phyloP scores from a whole-genome alignment of 1,284 basidiomycete species.

The Sporisorium exsertum region DNA sequence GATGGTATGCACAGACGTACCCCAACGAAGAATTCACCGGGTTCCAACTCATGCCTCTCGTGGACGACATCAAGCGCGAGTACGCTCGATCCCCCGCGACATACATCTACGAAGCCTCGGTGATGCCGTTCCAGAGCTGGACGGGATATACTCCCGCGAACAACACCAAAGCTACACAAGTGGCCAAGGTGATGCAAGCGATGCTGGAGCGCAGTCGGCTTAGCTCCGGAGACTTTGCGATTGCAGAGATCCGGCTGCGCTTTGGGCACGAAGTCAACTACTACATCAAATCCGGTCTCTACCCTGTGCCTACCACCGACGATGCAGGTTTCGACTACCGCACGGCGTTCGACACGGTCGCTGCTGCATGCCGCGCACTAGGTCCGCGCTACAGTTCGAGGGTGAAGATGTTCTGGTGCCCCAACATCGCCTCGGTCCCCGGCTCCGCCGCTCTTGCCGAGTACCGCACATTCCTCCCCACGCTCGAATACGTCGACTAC shows the following conservation, averaged over 20 bases:
- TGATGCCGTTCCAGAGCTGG: constrained; percentile 46
- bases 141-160: constrained; percentile 20
- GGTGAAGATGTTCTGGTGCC: constrained; percentile 44
- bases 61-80: constrained; percentile 29
- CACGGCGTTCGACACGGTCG: constrained; percentile 29
- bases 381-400: neutral
- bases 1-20: constrained; percentile 47
- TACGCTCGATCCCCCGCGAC: neutral
- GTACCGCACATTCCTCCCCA: constrained; percentile 28
- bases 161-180: constrained; percentile 19
- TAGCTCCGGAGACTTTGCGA: constrained; percentile 4
- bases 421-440: constrained; percentile 37
- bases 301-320: constrained; percentile 14
- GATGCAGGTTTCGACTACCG: constrained; percentile 21
- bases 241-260: constrained; percentile 22
- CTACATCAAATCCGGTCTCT: constrained; percentile 32
- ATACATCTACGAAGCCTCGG: constrained; percentile 32
- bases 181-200: constrained; percentile 19
- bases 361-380: constrained; percentile 17
- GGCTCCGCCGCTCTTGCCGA: constrained; percentile 20
- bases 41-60: constrained; percentile 33
- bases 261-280: constrained; percentile 48
- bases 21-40: constrained; percentile 26
- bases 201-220: constrained; percentile 21
- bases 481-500: constrained; percentile 23